Evolutionary conservation across 2,329 filamentous ascomycete species (phyloP).

Genomic region (Cladosporium sp.): DNA sequence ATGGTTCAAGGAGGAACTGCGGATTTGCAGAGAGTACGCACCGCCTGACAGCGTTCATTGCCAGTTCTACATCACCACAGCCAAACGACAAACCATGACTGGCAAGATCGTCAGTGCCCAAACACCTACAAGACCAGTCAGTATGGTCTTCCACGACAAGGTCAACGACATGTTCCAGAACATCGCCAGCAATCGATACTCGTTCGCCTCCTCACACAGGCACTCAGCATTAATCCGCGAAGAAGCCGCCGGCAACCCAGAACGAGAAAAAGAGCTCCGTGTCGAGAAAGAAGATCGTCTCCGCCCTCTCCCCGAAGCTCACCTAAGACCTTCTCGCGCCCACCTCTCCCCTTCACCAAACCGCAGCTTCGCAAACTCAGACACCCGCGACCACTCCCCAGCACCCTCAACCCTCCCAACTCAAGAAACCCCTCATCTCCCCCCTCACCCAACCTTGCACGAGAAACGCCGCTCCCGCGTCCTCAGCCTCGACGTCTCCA

Average conservation of each 20-base stretch:
- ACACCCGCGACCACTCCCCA: conserved; percentile 21
- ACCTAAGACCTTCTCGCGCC: conserved; percentile 38
- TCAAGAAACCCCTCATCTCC: conserved; percentile 34
- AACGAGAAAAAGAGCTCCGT: conserved; percentile 77
- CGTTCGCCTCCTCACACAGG: conserved; percentile 53
- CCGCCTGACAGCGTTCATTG: conserved; percentile 87
- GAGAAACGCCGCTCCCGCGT: conserved; percentile 46
- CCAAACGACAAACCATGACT: conserved; percentile 59
- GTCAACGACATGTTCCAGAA: conserved; percentile 85
- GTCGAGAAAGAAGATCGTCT: conserved; percentile 83
- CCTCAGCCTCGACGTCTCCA: conserved; percentile 34
- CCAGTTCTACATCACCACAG: conserved; percentile 89
- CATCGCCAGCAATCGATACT: conserved; percentile 71
- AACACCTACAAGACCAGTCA: conserved; percentile 61
- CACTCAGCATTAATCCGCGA: conserved; percentile 81
- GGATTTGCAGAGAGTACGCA: conserved; percentile 86
- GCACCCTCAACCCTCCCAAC: conserved; percentile 19
- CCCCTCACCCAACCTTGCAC: conserved; percentile 39
- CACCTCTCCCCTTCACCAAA: conserved; percentile 30
- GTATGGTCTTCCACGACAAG: conserved; percentile 78
- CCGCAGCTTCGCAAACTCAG: conserved; percentile 51
- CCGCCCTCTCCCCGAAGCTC: conserved; percentile 71
- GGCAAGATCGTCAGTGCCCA: conserved; percentile 55
- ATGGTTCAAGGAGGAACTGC: conserved; percentile 94
- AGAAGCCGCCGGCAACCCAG: conserved; percentile 75